Conservation (phyloP, 2,329 filamentous ascomycete species). For the Metarhizium anisopliae region DNA sequence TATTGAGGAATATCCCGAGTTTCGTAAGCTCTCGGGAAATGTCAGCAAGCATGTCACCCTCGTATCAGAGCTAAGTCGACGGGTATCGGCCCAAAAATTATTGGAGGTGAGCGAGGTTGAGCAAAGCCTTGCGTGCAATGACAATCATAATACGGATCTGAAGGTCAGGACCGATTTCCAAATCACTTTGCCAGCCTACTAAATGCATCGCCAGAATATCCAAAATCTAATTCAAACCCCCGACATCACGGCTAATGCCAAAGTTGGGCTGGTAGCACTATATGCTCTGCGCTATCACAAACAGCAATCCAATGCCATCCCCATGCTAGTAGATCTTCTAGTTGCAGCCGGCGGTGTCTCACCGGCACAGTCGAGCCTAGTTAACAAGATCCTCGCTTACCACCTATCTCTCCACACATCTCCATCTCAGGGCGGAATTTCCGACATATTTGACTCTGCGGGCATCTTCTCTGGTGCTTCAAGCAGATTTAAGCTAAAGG, state of each 20-base stretch:
- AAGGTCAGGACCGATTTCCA: conserved; percentile 47
- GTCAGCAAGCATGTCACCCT: conserved; percentile 98
- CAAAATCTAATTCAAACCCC: conserved; percentile 80
- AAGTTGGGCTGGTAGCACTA: conserved; percentile 83
- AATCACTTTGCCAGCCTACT: conserved; percentile 8
- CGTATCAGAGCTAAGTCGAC: conserved; percentile 83
- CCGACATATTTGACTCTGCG: conserved; percentile 83
- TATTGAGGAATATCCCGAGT: conserved; percentile 97
- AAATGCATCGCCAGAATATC: conserved; percentile 48
- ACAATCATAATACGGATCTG: conserved; percentile 86
- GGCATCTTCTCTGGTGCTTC: conserved; percentile 87
- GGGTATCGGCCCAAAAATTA: conserved; percentile 75
- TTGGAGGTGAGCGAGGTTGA: conserved; percentile 97
- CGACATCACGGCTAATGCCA: conserved; percentile 68
- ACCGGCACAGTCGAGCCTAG: conserved; percentile 64
- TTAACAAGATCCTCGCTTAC: conserved; percentile 76
- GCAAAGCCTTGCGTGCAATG: conserved; percentile 93
- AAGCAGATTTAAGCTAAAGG: conserved; percentile 86
- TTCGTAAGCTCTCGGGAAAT: conserved; percentile 91
- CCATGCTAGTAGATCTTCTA: conserved; percentile 80
- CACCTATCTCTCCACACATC: conserved; percentile 78
- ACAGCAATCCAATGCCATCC: conserved; percentile 71
- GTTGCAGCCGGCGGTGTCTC: conserved; percentile 75
- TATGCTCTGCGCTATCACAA: conserved; percentile 91
- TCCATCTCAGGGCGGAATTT: conserved; percentile 67